Percentiles rank a stretch among this genome's conserved stretches.
Evolutionary conservation across 2,329 filamentous ascomycete genomes (phyloP).

Genomic region (Dactylellina parvicollis): DNA sequence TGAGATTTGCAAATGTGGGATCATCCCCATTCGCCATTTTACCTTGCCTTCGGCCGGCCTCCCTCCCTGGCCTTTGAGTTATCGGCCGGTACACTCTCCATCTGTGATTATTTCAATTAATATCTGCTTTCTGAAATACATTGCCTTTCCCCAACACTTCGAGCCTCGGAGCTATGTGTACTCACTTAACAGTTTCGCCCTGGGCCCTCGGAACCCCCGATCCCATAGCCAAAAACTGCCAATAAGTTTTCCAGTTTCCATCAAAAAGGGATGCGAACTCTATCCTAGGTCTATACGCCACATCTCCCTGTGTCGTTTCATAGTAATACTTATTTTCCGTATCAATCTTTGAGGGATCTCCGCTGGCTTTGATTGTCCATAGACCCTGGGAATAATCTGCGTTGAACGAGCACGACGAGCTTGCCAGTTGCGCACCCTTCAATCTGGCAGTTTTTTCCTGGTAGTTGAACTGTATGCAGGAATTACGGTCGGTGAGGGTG

Average conservation of each 20-base stretch:
- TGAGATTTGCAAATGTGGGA: constrained; percentile 13
- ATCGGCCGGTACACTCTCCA: constrained; percentile 37
- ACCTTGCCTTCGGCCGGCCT: not conserved
- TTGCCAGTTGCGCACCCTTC: not conserved
- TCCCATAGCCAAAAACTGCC: constrained; percentile 21
- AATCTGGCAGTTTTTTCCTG: not conserved
- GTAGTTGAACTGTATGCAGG: constrained; percentile 18
- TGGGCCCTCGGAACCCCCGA: not conserved
- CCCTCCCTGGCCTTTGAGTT: not conserved
- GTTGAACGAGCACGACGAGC: constrained; percentile 29
- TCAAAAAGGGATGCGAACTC: constrained; percentile 2
- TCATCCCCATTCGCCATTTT: constrained; percentile 8
- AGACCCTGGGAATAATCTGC: constrained; percentile 4
- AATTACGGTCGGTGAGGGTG: constrained; percentile 9
- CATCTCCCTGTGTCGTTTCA: not conserved
- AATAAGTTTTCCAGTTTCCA: not conserved
- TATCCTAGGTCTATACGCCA: constrained; percentile 6
- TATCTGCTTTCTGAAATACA: no score
- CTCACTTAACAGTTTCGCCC: not conserved
- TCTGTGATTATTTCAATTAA: not conserved
- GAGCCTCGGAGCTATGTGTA: no score
- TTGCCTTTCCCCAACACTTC: no score
- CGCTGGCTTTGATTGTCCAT: constrained; percentile 17
- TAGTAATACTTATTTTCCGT: not conserved
- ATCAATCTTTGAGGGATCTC: constrained; percentile 16